Percentiles rank a stretch among this genome's conserved stretches.
These are phyloP conservation scores for Truncatella angustata DNA, from an alignment of 2,329 filamentous ascomycete genomes.

Conservation along the genomic window DNA sequence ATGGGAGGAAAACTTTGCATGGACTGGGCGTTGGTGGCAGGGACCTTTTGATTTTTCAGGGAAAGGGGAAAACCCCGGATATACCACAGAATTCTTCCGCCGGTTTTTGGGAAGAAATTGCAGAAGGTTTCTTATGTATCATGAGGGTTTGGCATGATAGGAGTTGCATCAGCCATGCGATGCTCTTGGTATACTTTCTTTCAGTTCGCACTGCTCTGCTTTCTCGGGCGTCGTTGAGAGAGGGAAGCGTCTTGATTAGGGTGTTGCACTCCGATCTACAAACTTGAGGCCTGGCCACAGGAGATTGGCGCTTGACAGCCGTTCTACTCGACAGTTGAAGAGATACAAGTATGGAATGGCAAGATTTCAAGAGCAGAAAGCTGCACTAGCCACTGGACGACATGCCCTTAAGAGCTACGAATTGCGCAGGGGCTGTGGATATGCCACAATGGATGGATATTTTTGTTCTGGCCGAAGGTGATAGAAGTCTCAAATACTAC, in stretches of 20 bases:
- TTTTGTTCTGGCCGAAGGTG: neutral
- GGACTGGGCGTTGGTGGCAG: constrained; percentile 5
- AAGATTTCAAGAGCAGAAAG: neutral
- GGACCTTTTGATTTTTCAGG: constrained; percentile 3
- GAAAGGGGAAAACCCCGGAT: neutral
- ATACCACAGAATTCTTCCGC: constrained; percentile 7
- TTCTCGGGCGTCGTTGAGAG: too few species aligned
- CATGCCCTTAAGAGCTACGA: neutral
- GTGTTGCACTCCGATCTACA: too few species aligned
- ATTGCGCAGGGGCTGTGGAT: neutral
- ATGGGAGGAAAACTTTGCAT: constrained; percentile 6
- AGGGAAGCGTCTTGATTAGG: too few species aligned
- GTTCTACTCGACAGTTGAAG: neutral
- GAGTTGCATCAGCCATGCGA: neutral
- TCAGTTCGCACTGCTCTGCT: neutral
- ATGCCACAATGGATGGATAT: neutral
- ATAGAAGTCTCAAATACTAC: too few species aligned
- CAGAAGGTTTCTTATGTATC: neutral
- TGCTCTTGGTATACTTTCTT: neutral
- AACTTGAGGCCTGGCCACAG: neutral
- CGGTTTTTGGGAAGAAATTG: neutral
- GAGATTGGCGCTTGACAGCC: neutral
- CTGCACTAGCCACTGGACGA: neutral
- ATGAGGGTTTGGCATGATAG: neutral
- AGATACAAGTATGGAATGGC: neutral